Base-by-base conservation (phyloP, 1,139 yeast genomes). In the Pichia inconspicua region DNA sequence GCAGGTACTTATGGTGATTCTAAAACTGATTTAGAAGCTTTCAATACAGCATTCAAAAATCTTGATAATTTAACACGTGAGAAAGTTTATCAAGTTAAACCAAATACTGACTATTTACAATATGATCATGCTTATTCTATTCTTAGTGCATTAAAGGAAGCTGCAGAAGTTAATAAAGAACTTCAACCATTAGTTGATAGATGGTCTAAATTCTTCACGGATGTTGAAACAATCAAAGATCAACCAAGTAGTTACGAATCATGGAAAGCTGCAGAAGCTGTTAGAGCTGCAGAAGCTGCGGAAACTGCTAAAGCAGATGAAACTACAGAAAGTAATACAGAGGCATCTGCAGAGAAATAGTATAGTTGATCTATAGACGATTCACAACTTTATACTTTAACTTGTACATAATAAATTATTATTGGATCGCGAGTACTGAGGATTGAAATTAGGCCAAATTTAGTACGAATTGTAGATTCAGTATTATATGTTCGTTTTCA, bases 91-190 rank as follows among this genome's bases (percentile, higher is more conserved):
- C 44, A 42, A 10, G 49, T 54, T 25, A 40, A 42, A 31, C 45
- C 47, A 36, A 28, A 41, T n/a, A 35, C 44, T 17, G 45, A 42
- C 4, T 52, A 48, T 49, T 42, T 43, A 43, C 52, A 43, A 41
- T 55, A 48, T 41, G 56, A 56, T 40, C 61, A 59, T 46, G 53
- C 53, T 9, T 58, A 55, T 48, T 51, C 55, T 4, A 48, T 59
- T n/a, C 41, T 54, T 38, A 51, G 46, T 25, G 53, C 54, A 25
- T 49, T 57, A 25, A 51, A 47, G 42, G 49, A 49, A 25, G 51
- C 56, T 25, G 46, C 54, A 15, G 36, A 40, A 4, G 41, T 17
- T 1, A 36, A 43, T 42, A 40, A 7, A 9, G 45, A 49, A 38
- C 40, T 53, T 19, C 27, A 27, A 11, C 32, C 32, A 14, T n/a